These are phyloP conservation scores for Neostapfia colusana DNA, from an alignment of 176 grass and related monocot species.

Conservation along the genomic window DNA sequence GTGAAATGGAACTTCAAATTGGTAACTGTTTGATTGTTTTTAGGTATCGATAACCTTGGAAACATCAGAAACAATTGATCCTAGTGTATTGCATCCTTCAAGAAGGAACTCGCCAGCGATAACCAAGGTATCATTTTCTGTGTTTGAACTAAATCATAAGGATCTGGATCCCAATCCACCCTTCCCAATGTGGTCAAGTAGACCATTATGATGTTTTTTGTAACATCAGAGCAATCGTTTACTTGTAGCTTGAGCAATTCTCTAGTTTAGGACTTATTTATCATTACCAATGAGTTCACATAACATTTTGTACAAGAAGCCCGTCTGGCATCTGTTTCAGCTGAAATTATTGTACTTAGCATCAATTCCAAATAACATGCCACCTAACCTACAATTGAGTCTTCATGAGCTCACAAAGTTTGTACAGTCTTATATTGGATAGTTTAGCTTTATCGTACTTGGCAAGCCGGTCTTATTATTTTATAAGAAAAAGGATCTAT, in stretches of 20 bases:
- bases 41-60: conserved; percentile 92
- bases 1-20: conserved; percentile 24
- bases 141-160: conserved; percentile 2
- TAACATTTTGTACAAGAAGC: neutral
- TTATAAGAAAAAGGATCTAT: neutral
- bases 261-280: neutral
- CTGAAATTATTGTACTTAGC: neutral
- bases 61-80: conserved; percentile 87
- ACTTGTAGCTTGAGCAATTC: conserved; percentile 13
- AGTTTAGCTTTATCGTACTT: conserved; percentile 11
- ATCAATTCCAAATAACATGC: conserved; percentile 25
- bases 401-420: conserved; percentile 14
- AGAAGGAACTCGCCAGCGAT: conserved; percentile 81
- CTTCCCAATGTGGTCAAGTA: neutral
- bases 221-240: neutral
- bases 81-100: conserved; percentile 81
- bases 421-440: neutral
- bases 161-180: neutral
- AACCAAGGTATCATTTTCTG: conserved; percentile 68
- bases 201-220: conserved; percentile 1
- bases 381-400: conserved; percentile 13
- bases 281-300: neutral
- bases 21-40: conserved; percentile 17
- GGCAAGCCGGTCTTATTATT: neutral
- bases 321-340: neutral